These are phyloP conservation scores for Tetrahymena malaccensis DNA, from an alignment of 73 alveolate species.

Conservation along the genomic window DNA sequence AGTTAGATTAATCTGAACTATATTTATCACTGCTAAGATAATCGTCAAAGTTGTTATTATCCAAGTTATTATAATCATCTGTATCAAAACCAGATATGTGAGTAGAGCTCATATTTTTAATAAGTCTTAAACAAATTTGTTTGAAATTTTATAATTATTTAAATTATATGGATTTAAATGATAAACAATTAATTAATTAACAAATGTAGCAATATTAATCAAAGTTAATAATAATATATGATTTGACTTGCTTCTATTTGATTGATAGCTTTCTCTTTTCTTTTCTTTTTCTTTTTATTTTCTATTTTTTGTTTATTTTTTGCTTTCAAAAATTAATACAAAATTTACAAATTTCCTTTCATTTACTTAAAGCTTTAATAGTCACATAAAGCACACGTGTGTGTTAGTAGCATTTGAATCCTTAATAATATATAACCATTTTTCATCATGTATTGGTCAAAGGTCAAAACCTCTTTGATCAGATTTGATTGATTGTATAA, in stretches of 20 bases:
- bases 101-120: background rate
- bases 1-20: too few species aligned
- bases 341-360: background rate
- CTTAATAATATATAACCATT: background rate
- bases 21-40: background rate
- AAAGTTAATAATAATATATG: background rate
- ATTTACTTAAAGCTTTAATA: background rate
- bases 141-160: too few species aligned
- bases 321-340: background rate
- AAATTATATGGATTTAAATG: background rate
- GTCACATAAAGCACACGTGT: background rate
- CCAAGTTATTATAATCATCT: too few species aligned
- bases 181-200: background rate
- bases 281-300: too few species aligned
- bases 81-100: background rate
- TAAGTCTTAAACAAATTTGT: background rate
- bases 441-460: background rate
- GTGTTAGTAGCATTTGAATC: background rate
- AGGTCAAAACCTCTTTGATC: background rate
- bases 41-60: background rate
- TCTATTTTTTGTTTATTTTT: background rate
- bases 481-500: background rate
- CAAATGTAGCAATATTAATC: background rate
- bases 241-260: background rate
- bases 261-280: background rate